A percentile compares a stretch with the other conserved stretches of the same genome.
These are phyloP conservation scores for Leishmania gerbilli DNA, from an alignment of 208 protist species.

Conservation along the genomic window DNA sequence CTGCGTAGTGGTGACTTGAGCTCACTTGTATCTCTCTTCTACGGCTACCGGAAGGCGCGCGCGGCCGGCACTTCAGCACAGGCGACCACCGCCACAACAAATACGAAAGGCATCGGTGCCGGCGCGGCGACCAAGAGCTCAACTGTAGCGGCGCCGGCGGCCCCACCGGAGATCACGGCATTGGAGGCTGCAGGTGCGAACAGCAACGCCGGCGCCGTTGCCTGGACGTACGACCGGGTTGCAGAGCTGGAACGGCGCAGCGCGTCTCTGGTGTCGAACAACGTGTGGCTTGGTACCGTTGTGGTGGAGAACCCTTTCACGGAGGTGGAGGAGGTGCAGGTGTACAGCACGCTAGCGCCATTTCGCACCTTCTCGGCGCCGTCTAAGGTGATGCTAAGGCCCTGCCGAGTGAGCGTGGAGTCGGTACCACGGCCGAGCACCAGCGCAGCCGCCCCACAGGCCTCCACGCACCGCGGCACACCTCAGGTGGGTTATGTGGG, in stretches of 20 bases:
- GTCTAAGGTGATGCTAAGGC: conserved; percentile 27
- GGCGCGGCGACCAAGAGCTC: not conserved
- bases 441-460: not conserved
- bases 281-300: conserved; percentile 81
- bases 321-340: conserved; percentile 74
- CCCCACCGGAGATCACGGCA: not conserved
- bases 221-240: conserved; percentile 63
- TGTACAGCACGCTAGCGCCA: conserved; percentile 66
- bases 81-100: not conserved
- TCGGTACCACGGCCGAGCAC: not conserved
- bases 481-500: conserved; percentile 52
- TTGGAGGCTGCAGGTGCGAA: not conserved
- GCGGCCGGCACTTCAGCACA: conserved; percentile 9
- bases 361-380: conserved; percentile 76
- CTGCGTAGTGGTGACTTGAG: conserved; percentile 54
- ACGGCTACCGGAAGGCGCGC: conserved; percentile 50
- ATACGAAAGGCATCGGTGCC: not conserved
- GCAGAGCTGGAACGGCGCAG: conserved; percentile 53
- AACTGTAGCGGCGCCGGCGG: not conserved
- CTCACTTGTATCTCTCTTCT: conserved; percentile 54
- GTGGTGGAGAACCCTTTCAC: conserved; percentile 67
- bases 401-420: conserved; percentile 21
- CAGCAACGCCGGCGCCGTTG: not conserved
- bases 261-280: conserved; percentile 43
- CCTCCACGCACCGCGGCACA: not conserved